These are phyloP conservation scores for Herpetomonas muscarum DNA, from an alignment of 208 protist genomes.

Conservation along the genomic window DNA sequence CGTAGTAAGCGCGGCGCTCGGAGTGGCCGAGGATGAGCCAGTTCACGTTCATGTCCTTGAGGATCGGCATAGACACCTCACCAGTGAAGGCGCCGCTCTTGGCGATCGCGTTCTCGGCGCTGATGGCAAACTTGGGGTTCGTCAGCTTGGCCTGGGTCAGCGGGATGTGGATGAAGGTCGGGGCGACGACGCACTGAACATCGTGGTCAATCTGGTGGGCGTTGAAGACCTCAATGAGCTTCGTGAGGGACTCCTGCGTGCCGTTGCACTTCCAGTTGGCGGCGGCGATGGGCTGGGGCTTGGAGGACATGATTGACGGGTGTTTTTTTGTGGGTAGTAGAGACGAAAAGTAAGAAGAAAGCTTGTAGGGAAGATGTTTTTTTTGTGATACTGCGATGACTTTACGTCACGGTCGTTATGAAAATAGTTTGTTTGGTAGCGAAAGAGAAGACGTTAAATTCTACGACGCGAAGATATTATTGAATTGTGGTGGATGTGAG, in stretches of 20 bases:
- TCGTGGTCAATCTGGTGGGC: constrained; percentile 47
- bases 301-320: constrained; percentile 37
- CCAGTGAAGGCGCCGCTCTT: constrained; percentile 90
- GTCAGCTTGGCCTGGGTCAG: constrained; percentile 58
- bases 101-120: constrained; percentile 84
- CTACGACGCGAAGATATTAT: neutral
- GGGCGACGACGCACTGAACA: constrained; percentile 88
- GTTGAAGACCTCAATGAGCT: constrained; percentile 80
- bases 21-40: constrained; percentile 97
- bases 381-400: too few relatives aligned
- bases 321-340: constrained; percentile 14
- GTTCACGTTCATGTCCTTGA: constrained; percentile 92
- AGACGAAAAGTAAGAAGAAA: neutral
- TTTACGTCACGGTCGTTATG: too few relatives aligned
- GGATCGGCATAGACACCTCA: constrained; percentile 84
- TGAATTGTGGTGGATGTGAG: too few relatives aligned
- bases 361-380: too few relatives aligned
- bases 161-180: constrained; percentile 79
- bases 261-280: constrained; percentile 97
- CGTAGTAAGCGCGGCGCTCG: constrained; percentile 96
- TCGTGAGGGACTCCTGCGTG: constrained; percentile 53
- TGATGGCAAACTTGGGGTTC: constrained; percentile 71
- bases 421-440: too few relatives aligned
- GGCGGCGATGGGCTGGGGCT: constrained; percentile 89
- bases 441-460: constrained; percentile 5